These are phyloP conservation scores for Diaporthe batatas DNA, from an alignment of 2,329 filamentous ascomycete species.

Conservation along the genomic window DNA sequence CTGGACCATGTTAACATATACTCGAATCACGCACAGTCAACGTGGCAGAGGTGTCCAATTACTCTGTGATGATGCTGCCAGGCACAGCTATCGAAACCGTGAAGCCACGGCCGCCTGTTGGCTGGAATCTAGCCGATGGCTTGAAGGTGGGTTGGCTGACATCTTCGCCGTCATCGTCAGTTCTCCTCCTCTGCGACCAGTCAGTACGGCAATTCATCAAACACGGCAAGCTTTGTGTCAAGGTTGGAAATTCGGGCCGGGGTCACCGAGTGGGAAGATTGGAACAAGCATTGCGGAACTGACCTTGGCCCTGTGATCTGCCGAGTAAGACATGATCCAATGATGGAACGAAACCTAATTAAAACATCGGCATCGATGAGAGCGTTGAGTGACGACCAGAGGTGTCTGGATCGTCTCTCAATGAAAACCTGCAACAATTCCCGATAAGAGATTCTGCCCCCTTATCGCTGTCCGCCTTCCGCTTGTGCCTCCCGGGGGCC, in stretches of 20 bases:
- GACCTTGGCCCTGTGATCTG: constrained; percentile 44
- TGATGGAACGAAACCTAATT: constrained; percentile 2
- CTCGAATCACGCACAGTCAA: not conserved
- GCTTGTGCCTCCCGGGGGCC: not conserved
- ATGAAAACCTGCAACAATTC: constrained; percentile 34
- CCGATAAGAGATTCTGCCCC: constrained; percentile 33
- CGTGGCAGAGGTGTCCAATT: constrained; percentile 46
- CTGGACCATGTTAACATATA: constrained; percentile 56
- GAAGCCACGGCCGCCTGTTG: constrained; percentile 74
- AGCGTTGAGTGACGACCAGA: constrained; percentile 4
- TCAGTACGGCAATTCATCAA: constrained; percentile 39
- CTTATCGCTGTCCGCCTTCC: constrained; percentile 26
- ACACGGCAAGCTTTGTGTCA: constrained; percentile 14
- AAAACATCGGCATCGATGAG: not conserved
- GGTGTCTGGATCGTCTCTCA: not conserved
- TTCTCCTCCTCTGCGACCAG: constrained; percentile 65
- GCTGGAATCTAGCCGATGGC: constrained; percentile 77
- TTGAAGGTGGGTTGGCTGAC: constrained; percentile 70
- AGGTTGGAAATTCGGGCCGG: not conserved
- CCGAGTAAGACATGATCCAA: constrained; percentile 10
- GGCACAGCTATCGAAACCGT: constrained; percentile 84
- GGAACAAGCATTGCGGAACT: not conserved
- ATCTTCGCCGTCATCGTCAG: constrained; percentile 51
- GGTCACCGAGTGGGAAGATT: not conserved
- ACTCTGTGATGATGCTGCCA: constrained; percentile 83